Base-by-base conservation (phyloP, 371 early-diverging fungal genomes). In the Dinochytrium kinnereticum region DNA sequence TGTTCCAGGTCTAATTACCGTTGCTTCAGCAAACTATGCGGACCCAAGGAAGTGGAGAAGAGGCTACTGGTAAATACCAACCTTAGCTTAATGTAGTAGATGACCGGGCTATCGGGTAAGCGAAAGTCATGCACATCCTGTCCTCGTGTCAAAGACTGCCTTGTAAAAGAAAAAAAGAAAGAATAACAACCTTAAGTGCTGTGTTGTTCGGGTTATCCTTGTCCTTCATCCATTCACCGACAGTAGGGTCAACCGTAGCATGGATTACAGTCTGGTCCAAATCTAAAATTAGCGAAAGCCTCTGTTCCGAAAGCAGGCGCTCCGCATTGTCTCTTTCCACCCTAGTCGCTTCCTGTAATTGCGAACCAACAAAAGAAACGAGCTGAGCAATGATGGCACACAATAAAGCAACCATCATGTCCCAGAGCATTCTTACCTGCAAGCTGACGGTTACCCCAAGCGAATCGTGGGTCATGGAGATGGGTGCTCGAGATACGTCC, bases 241-340 rank as follows among this genome's bases (percentile, higher is more conserved):
- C 91, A 1, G 88, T 89, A 0, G 91, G 88, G 70, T 95, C 92
- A 38, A 91, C 91, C 7, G 95, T 92, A 15, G 99, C 98, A 71
- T 99, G 99, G n/a, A 99, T 92, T 28, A 99, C 87, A 0, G 99
- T 99, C 82, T 98, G 99, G 81, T 99, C 99, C 59, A 99, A 87
- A 86, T 99, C 99, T 31, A 99, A 86, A 50, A 99, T 91, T n/a
- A 99, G 82, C 19, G 96, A 94, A 39, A 99, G 87, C 78, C 92
- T 96, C 55, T 88, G 86, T 50, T 84, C 84, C 21, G 82, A 70
- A 68, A 90, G 72, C 67, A 99, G 82, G 59, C 93, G 80, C 7
- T 86, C 73, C 5, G 91, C 87, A 40, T 87, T 93, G 51, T 91
- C 91, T 31, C 86, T 76, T 59, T 95, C 97, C 33, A 96, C 72